Evolutionary conservation across 495 filamentous ascomycete genomes (phyloP), one percentile per base, ranked within the genome.

Genomic region (Corynascus novoguineensis): DNA sequence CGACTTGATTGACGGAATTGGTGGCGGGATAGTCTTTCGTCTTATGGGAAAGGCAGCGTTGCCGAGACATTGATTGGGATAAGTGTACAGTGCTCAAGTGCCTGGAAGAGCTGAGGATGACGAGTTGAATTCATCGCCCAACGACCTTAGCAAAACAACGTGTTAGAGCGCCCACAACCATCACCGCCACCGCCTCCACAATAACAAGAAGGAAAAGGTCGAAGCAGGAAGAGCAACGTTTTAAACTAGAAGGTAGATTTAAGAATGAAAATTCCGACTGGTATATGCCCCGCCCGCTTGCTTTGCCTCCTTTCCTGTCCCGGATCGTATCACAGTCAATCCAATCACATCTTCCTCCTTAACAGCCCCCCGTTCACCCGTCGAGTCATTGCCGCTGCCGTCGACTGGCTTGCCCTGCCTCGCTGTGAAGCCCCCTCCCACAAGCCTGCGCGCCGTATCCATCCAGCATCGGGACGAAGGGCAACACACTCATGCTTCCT

Each of bases 271-370:
- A 37, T 44, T 35, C 4, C 40, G 35, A 56, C 47, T 42, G 50
- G 59, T 49, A 46, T 50, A 44, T 64, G 58, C 47, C 35, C 50
- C n/a, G 15, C 28, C 28, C 28, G 28, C 46, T 24, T 41, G 35
- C 34, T 48, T n/a, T 25, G 27, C 34, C 49, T 48, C n/a, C n/a
- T 22, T 28, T 40, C 48, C 34, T 50, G 24, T 52, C 34, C 48
- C 56, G 46, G 15, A 35, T 24, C 11, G 14, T 35, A 14, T 37
- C 48, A 41, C 22, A 40, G 25, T 25, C 47, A 34, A 35, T 35
- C 15, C 47, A 17, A 21, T n/a, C 21, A 17, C 31, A 24, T 5
- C 31, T 17, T 50, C 31, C 29, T 31, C 27, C 15, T 19, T 12
- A 47, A 10, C 11, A 45, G 12, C 4, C 11, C 41, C n/a, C n/a